Base-by-base conservation (phyloP, 208 protist genomes). In the Giardia muris region DNA sequence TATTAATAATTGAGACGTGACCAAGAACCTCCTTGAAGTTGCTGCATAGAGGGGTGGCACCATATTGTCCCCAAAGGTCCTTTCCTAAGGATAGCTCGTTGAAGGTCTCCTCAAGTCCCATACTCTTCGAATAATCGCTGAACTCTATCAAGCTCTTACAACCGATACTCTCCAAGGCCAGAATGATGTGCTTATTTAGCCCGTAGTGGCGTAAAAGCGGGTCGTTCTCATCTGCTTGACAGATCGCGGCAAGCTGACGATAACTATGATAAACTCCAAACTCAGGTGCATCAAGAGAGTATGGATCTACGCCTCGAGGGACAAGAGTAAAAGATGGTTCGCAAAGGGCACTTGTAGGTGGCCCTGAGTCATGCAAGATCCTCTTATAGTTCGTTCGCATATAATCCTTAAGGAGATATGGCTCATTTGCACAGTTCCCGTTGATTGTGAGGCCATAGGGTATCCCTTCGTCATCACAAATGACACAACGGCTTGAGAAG, bases 391-490 rank as follows among this genome's bases (percentile, higher is more conserved):
- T 89, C 4, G 42, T 43, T 43, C 86, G 4, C 3, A 89, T 44
- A 90, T 90, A 90, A 67, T 90, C 87, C 45, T 19, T 4, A 1
- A 90, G n/a, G 19, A 47, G 1, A 45, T 47, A 90, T 19, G 2
- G 43, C 46, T 47, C 1, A 90, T 90, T 47, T 4, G 10, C n/a
- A 2, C 43, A 3, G 43, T 90, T 90, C 2, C 87, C 87, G 43
- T 22, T 39, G n/a, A 90, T 2, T 3, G 4, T 47, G 2, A 90
- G 1, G 43, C 1, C n/a, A 45, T 90, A 90, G 2, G 87, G 87
- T 0, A 47, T 45, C n/a, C 45, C 45, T 67, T 44, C n/a, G 1
- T 90, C 87, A 90, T 90, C 87, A 43, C n/a, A 47, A 47, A 90
- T 47, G 4, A 45, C 1, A 2, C n/a, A 47, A 43, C 45, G 10